phyloP scores from a whole-genome alignment of 2,329 filamentous ascomycete genomes.

The Apiospora pterosperma region DNA sequence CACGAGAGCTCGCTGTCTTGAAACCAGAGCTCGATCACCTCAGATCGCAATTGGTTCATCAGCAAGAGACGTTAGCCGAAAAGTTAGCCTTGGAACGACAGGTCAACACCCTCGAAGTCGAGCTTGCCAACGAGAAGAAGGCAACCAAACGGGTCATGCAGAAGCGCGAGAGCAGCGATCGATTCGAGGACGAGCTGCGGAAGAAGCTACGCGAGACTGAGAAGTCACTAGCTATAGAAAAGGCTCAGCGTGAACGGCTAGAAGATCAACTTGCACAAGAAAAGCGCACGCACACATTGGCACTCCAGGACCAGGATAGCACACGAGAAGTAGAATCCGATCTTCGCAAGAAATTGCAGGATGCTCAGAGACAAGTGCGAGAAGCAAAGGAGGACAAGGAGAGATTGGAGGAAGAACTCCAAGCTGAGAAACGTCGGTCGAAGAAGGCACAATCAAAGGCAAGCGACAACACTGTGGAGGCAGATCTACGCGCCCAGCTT shows the following conservation, averaged over 20 bases:
- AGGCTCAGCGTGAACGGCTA: constrained; percentile 25
- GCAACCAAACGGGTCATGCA: constrained; percentile 54
- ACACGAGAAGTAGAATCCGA: constrained; percentile 28
- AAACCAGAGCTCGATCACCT: constrained; percentile 57
- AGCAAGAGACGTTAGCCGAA: constrained; percentile 70
- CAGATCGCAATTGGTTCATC: constrained; percentile 49
- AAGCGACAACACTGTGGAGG: constrained; percentile 15
- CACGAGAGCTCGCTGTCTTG: constrained; percentile 48
- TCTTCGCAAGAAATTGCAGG: constrained; percentile 28
- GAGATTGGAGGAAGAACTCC: constrained; percentile 30
- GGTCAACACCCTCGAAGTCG: constrained; percentile 71
- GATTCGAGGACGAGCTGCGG: constrained; percentile 38
- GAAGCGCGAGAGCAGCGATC: constrained; percentile 38
- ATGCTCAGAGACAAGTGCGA: constrained; percentile 24
- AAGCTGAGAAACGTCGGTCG: constrained; percentile 23
- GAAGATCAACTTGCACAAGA: constrained; percentile 30
- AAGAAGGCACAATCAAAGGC: constrained; percentile 26
- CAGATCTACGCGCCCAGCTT: constrained; percentile 26
- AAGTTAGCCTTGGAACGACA: constrained; percentile 79
- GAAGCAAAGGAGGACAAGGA: constrained; percentile 29
- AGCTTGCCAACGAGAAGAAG: constrained; percentile 80
- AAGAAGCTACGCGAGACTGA: constrained; percentile 35
- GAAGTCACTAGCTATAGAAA: constrained; percentile 27
- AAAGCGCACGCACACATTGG: constrained; percentile 24
- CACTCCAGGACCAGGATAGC: constrained; percentile 26